Evolutionary conservation across 2,329 filamentous ascomycete genomes (phyloP), one percentile per base, ranked within the genome.

Genomic region (Arachnomyces sp.): DNA sequence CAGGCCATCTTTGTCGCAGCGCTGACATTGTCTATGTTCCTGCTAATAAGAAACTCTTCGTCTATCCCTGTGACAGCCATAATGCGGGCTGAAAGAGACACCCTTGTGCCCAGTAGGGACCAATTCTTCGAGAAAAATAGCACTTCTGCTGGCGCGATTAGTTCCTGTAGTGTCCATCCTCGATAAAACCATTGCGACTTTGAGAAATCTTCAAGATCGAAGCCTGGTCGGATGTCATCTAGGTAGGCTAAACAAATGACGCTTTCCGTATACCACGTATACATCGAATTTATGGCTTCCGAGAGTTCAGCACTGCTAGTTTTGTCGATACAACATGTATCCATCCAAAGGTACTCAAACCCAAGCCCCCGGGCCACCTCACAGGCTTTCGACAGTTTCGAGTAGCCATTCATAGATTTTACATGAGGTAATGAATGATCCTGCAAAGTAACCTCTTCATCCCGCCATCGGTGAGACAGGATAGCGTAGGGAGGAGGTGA

Each of bases 321-420:
- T 31, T 47, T 48, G n/a, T 52, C 45, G 16, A 53, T 52, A 29
- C 50, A 53, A 29, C 47, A 51, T 30, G 50, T 52, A 35, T 51
- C 51, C 7, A 53, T 37, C 51, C 50, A 53, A 4, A 45, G 29
- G 17, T 43, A 51, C 1, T 38, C n/a, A 11, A 42, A 39, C 2
- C 32, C 36, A 15, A 38, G 25, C 11, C 13, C n/a, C 2, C 8
- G 4, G 3, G 43, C 43, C 9, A 25, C 17, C 12, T 13, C 28
- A 33, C 48, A 50, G 30, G 28, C 40, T 7, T 28, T 4, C 1
- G 12, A 9, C 7, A 50, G 30, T 25, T 51, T 50, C 3, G 9
- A 15, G 15, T 36, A 46, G 1, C 45, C 47, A 14, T 33, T 36
- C 15, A 49, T 40, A 25, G 20, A 25, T 25, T 9, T 25, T 5